phyloP scores from a whole-genome alignment of 1,139 yeast species.

The Geotrichum histeridarum region DNA sequence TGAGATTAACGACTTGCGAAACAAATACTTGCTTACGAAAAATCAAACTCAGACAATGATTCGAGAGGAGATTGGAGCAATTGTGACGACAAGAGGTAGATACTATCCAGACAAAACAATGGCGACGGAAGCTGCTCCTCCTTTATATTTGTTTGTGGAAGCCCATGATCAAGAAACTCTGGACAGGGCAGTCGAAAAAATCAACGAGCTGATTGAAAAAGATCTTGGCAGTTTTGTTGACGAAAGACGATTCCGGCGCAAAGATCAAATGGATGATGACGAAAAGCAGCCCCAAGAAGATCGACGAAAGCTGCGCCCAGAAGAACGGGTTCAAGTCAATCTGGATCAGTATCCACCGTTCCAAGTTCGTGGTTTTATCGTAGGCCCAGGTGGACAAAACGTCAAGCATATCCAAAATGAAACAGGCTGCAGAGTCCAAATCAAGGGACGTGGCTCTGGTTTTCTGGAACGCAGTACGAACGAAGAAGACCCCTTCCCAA shows the following conservation, averaged over 20 bases:
- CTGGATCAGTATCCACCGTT: conserved; percentile 26
- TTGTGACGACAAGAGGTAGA: conserved; percentile 37
- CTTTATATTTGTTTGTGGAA: conserved; percentile 35
- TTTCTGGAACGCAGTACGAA: conserved; percentile 35
- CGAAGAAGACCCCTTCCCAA: conserved; percentile 35
- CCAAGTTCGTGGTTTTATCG: conserved; percentile 35
- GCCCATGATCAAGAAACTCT: conserved; percentile 32
- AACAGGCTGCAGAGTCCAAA: conserved; percentile 36
- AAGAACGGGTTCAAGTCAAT: conserved; percentile 30
- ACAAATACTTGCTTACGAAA: conserved; percentile 39
- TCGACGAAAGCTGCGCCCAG: conserved; percentile 23
- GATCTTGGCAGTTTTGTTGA: conserved; percentile 36
- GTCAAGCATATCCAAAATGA: conserved; percentile 38
- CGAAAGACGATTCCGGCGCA: conserved; percentile 32
- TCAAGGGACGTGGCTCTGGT: conserved; percentile 40
- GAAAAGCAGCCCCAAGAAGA: conserved; percentile 9
- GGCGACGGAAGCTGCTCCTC: conserved; percentile 38
- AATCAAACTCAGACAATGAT: conserved; percentile 35
- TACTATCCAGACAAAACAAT: conserved; percentile 38
- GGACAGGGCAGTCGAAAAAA: conserved; percentile 33
- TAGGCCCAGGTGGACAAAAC: conserved; percentile 39
- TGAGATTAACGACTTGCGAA: conserved; percentile 39
- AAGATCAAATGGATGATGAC: conserved; percentile 19
- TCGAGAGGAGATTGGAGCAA: conserved; percentile 34
- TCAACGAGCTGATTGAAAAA: conserved; percentile 34